These are phyloP conservation scores for Infundibulicybe gibba DNA, from an alignment of 768 basidiomycete genomes.

Conservation along the genomic window DNA sequence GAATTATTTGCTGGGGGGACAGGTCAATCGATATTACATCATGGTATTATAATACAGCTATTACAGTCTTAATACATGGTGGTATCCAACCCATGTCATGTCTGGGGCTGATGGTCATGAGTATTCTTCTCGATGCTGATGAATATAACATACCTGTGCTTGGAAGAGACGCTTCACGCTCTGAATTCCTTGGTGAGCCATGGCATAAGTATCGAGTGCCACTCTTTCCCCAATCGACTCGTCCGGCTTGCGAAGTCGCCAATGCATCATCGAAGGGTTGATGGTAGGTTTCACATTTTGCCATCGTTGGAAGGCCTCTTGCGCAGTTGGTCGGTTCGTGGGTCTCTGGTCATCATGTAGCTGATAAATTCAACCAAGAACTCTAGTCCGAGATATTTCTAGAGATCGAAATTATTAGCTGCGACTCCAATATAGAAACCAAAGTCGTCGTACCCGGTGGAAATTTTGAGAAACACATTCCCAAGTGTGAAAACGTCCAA, in stretches of 20 bases:
- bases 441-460: slow-evolving; percentile 12
- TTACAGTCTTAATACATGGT: background rate
- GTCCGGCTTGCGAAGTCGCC: slow-evolving; percentile 7
- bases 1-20: background rate
- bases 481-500: slow-evolving; percentile 25
- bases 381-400: slow-evolving; percentile 22
- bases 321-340: slow-evolving; percentile 17
- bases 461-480: slow-evolving; percentile 21
- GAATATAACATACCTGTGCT: background rate
- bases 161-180: background rate
- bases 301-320: slow-evolving; percentile 19
- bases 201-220: background rate
- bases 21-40: background rate
- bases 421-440: background rate
- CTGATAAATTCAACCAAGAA: slow-evolving; percentile 18
- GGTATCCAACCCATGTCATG: background rate
- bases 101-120: background rate
- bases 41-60: background rate
- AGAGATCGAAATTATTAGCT: background rate
- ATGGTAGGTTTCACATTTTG: slow-evolving; percentile 4
- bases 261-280: slow-evolving; percentile 3
- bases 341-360: slow-evolving; percentile 21
- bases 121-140: background rate
- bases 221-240: slow-evolving; percentile 2
- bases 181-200: background rate